Conservation (phyloP, 2,329 filamentous ascomycete genomes). For the Cercospora brassicicola region DNA sequence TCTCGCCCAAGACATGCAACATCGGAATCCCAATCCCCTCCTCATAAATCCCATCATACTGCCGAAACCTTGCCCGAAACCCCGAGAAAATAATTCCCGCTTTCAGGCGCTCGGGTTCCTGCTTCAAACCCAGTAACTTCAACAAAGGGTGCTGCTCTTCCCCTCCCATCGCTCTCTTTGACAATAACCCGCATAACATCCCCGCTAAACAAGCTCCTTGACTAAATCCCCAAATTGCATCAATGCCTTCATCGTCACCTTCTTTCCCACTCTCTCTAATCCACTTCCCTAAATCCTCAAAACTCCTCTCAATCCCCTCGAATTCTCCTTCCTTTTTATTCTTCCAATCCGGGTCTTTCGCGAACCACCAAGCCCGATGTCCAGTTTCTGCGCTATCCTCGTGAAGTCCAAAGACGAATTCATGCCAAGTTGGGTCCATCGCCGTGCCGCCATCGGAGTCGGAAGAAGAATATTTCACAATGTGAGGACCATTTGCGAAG, state of each 20-base stretch:
- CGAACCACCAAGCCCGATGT: conserved; percentile 29
- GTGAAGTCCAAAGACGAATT: conserved; percentile 16
- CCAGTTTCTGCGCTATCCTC: conserved; percentile 10
- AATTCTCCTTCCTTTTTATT: conserved; percentile 22
- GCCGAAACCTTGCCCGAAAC: conserved; percentile 24
- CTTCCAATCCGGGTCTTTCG: conserved; percentile 20
- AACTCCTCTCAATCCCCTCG: conserved; percentile 23
- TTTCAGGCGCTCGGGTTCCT: conserved; percentile 6
- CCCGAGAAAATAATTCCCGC: conserved; percentile 27
- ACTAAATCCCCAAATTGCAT: conserved; percentile 27
- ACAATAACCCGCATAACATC: conserved; percentile 25
- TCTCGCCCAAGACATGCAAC: conserved; percentile 26
- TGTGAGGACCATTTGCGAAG: conserved; percentile 26
- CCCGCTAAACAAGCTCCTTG: conserved; percentile 28
- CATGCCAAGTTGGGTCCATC: conserved; percentile 25
- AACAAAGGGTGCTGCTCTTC: conserved; percentile 13
- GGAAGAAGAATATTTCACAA: conserved; percentile 15
- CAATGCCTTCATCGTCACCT: conserved; percentile 15
- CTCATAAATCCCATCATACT: conserved; percentile 27
- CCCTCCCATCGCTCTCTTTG: conserved; percentile 1
- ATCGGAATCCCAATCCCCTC: conserved; percentile 24
- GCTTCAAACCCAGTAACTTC: conserved; percentile 14
- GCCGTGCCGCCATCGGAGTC: conserved; percentile 19
- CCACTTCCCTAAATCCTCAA: conserved; percentile 21
- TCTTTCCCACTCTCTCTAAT: conserved; percentile 6